These are phyloP conservation scores for Xylaria sp. DNA, from an alignment of 2,329 filamentous ascomycete species.

Conservation along the genomic window DNA sequence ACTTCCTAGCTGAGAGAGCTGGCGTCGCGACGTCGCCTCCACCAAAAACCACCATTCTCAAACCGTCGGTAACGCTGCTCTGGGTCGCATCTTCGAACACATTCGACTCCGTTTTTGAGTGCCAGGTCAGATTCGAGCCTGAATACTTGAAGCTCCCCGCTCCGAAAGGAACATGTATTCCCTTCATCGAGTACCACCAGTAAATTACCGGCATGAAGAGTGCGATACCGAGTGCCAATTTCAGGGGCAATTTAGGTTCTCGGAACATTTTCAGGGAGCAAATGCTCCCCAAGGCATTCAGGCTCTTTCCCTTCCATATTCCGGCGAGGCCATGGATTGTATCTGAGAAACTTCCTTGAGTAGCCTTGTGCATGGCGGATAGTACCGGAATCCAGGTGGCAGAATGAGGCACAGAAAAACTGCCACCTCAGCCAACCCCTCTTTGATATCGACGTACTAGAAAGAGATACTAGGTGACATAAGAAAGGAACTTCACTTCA, in stretches of 20 bases:
- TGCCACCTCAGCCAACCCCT: background rate
- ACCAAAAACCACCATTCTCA: conserved; percentile 65
- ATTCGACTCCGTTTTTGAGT: background rate
- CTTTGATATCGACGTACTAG: background rate
- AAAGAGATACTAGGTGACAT: background rate
- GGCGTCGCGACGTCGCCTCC: conserved; percentile 60
- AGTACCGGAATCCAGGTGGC: background rate
- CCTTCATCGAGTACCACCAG: conserved; percentile 22
- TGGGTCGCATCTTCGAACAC: conserved; percentile 8
- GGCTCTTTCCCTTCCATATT: conserved; percentile 3
- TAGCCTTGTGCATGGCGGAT: background rate
- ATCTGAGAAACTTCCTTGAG: background rate
- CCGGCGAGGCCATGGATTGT: background rate
- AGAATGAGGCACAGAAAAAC: background rate
- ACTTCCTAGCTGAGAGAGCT: conserved; percentile 39
- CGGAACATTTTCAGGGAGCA: conserved; percentile 38
- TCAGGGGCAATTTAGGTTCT: conserved; percentile 39
- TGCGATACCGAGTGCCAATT: conserved; percentile 37
- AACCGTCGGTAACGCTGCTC: conserved; percentile 44
- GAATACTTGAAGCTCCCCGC: background rate
- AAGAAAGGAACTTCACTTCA: background rate
- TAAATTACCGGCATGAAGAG: conserved; percentile 39
- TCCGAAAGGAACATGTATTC: background rate
- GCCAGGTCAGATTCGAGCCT: background rate
- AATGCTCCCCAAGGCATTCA: conserved; percentile 35